Base-by-base conservation (phyloP, 2,329 filamentous ascomycete genomes). In the Neofusicoccum laricinum region DNA sequence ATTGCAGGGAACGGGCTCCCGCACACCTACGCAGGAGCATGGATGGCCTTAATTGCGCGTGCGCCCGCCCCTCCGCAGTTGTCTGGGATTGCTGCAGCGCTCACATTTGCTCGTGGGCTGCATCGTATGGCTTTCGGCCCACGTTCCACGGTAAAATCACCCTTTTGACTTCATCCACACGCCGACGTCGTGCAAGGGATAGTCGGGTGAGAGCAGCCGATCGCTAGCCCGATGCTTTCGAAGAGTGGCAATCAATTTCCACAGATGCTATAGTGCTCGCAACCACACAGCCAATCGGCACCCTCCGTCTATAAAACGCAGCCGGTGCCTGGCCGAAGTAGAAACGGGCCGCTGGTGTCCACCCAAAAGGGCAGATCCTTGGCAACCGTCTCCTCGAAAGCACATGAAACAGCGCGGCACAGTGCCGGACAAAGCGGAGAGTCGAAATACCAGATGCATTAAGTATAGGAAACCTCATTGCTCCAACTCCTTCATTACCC, bases 171-270 rank as follows among this genome's bases (percentile, higher is more conserved):
- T 46, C 55, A 46, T 21, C 55, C 55, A 59, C 12, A 17, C 14
- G 17, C 40, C 53, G n/a, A 21, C 17, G 55, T 59, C 41, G 55
- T 59, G 55, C 55, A 59, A 59, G 55, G 55, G 55, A 59, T 59
- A 59, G 12, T 17, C 55, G 55, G 25, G 17, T 17, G 14, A 11
- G 19, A 46, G 40, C 38, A 25, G 55, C 55, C 41, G 55, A 59
- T 59, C 55, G n/a, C 55, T 46, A 43, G 12, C 25, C 53, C 51
- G 40, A 11, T 45, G 38, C 12, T 17, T 17, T 45, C 30, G 53
- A 40, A 32, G 53, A 58, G 53, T 43, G 53, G 53, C 55, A 59
- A 59, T 46, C 55, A 46, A 14, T 59, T 59, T 34, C 55, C 55
- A 36, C n/a, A 7, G 36, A 14, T 19, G 55, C 55, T 32, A 36